Base-by-base conservation (phyloP, 2,329 filamentous ascomycete species). In the Xylariales sp. region DNA sequence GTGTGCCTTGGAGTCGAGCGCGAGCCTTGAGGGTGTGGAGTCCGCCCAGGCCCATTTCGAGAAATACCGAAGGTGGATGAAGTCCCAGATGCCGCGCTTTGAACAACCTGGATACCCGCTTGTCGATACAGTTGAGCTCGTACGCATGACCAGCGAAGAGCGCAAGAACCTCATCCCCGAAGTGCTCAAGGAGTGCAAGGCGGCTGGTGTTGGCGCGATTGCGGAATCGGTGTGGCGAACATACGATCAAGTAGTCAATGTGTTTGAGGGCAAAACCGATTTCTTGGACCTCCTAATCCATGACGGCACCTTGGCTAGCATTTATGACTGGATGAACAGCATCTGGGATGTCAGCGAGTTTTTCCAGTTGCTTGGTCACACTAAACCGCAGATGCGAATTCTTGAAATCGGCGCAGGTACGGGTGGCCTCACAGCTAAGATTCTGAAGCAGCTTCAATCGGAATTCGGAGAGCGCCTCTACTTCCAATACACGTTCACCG, bases 401-500 rank as follows among this genome's bases (percentile, higher is more conserved):
- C 38, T 42, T 2, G 30, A 37, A 37, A 40, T 14, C 17, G 30
- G 24, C 29, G 41, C 23, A 16, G 17, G 17, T 5, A n/a, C 29
- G 8, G 38, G 42, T n/a, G n/a, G 13, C 13, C 14, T 16, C 4
- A 37, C 39, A 8, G 31, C 31, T 2, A 21, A 17, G 5, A 37
- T 48, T 6, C 25, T 37, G 11, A 10, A 33, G 15, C 10, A 14
- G 34, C 2, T 41, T 43, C 10, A 27, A 0, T 11, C 13, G n/a
- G 15, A 15, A 21, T 19, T 21, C 27, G 11, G 31, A 29, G 17
- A 21, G 20, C 11, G 20, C 27, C 16, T 25, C 19, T 33, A 5
- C 19, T 23, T 17, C 15, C 11, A 20, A 17, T 33, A 33, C 17
- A 33, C 30, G 6, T 33, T 7, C 17, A 33, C 30, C 11, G 30